Percentiles rank a stretch among this genome's conserved stretches.
phyloP scores from a whole-genome alignment of 2,329 filamentous ascomycete species.

The Fusarium udum region DNA sequence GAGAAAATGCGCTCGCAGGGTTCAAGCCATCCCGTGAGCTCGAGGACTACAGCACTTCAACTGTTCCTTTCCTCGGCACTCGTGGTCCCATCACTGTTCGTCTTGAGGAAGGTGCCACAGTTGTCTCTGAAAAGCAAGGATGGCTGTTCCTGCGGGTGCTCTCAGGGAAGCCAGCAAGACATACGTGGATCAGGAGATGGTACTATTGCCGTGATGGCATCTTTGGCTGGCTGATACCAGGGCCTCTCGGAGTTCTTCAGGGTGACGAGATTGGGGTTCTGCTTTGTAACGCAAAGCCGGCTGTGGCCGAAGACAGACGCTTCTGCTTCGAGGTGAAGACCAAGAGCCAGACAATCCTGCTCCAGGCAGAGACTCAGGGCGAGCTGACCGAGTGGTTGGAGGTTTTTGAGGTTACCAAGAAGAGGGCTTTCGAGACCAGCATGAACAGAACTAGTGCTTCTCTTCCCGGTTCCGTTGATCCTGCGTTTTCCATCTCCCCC shows the following conservation, averaged over 20 bases:
- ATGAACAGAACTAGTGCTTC: constrained; percentile 61
- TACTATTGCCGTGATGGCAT: constrained; percentile 96
- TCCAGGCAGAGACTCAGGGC: constrained; percentile 91
- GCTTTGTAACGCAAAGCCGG: constrained; percentile 90
- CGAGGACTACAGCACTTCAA: constrained; percentile 90
- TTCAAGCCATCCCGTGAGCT: constrained; percentile 88
- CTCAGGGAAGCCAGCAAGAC: constrained; percentile 87
- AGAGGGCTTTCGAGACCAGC: constrained; percentile 83
- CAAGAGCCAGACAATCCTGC: constrained; percentile 86
- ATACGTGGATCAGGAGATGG: constrained; percentile 92
- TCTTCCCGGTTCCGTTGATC: constrained; percentile 64
- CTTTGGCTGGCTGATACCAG: constrained; percentile 92
- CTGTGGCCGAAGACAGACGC: constrained; percentile 88
- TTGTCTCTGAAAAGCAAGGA: constrained; percentile 83
- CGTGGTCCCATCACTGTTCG: constrained; percentile 73
- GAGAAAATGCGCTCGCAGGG: constrained; percentile 75
- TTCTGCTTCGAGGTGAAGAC: constrained; percentile 99
- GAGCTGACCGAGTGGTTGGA: constrained; percentile 96
- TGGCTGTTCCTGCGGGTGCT: constrained; percentile 89
- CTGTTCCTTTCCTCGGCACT: constrained; percentile 84
- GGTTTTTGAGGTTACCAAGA: constrained; percentile 93
- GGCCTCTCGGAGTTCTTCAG: constrained; percentile 86
- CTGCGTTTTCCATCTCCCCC: constrained; percentile 92
- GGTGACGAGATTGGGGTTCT: constrained; percentile 96
- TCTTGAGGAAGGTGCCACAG: constrained; percentile 59